Evolutionary conservation across 768 basidiomycete species (phyloP).

Genomic region (Mycena leptocephala): DNA sequence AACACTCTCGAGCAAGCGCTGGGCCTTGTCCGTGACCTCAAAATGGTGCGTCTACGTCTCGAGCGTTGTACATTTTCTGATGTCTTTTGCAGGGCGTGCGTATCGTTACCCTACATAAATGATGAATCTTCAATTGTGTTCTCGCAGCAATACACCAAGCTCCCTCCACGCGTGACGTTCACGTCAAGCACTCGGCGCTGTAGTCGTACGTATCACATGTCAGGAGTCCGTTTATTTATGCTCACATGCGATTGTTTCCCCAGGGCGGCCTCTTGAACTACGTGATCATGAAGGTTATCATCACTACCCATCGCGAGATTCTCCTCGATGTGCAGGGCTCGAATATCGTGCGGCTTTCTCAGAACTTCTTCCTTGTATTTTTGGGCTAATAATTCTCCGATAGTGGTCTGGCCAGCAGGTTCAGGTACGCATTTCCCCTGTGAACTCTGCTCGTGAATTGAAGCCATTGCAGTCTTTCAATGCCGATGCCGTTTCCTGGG

Average conservation of each 20-base stretch:
- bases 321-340: conserved; percentile 72
- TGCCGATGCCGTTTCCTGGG: conserved; percentile 68
- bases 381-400: background rate
- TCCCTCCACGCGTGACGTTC: conserved; percentile 66
- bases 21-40: conserved; percentile 61
- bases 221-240: no score
- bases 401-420: conserved; percentile 62
- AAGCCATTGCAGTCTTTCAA: conserved; percentile 49
- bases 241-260: background rate
- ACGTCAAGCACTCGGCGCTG: conserved; percentile 63
- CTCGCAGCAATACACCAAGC: conserved; percentile 58
- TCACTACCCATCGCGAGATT: conserved; percentile 65
- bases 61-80: conserved; percentile 30
- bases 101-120: conserved; percentile 10
- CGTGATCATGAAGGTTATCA: conserved; percentile 56
- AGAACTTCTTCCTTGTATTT: background rate
- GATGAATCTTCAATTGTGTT: conserved; percentile 40
- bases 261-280: conserved; percentile 60
- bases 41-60: conserved; percentile 54
- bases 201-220: conserved; percentile 45
- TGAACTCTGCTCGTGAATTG: background rate
- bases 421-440: conserved; percentile 47
- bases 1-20: conserved; percentile 58
- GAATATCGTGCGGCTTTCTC: conserved; percentile 56
- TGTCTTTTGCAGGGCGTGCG: conserved; percentile 44